Evolutionary conservation across 116 monocot species (phyloP), one percentile per base, ranked within the genome.

Genomic region (Phalaenopsis hybrid): DNA sequence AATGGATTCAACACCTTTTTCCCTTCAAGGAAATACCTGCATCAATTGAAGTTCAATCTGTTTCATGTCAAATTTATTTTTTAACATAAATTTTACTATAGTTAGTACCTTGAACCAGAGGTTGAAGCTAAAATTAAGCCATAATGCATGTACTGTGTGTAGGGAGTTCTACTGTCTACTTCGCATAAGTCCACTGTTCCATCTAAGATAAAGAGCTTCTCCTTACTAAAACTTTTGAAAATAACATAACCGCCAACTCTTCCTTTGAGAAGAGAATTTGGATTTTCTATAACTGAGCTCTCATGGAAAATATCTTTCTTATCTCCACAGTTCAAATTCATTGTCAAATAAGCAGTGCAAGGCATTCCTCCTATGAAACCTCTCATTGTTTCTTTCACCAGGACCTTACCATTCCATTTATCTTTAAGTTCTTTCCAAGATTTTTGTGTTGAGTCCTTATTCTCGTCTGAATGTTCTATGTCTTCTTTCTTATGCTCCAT

Each of bases 61-160:
- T 46, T 75, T 45, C 45, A 72, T 6, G 34, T 37, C 17, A 79
- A 65, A n/a, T 61, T 44, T 45, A 20, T 17, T 61, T 37, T 34
- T 37, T 72, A 5, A 13, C n/a, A 37, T 8, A 37, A 37, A 37
- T 72, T 37, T 31, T n/a, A 37, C 37, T 72, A 43, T 17, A 31
- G 15, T 77, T 41, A n/a, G 25, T 76, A 87, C 84, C 84, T 87
- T 82, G 87, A 81, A 79, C 87, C 84, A 55, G 84, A 81, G 17
- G 65, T 4, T 76, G 84, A 49, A 48, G 82, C 84, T 74, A 84
- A 75, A 58, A 78, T 20, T 69, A 87, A 67, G 25, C 11, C 20
- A 79, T 87, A 87, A 44, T 87, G 76, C 87, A 87, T 84, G 76
- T 87, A 82, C 37, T 87, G 87, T 68, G 84, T 87, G 57, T 87